Percentiles rank a stretch among this genome's conserved stretches.
Evolutionary conservation across 2,329 filamentous ascomycete species (phyloP).

Genomic region (Ophiosphaerella herpotricha): DNA sequence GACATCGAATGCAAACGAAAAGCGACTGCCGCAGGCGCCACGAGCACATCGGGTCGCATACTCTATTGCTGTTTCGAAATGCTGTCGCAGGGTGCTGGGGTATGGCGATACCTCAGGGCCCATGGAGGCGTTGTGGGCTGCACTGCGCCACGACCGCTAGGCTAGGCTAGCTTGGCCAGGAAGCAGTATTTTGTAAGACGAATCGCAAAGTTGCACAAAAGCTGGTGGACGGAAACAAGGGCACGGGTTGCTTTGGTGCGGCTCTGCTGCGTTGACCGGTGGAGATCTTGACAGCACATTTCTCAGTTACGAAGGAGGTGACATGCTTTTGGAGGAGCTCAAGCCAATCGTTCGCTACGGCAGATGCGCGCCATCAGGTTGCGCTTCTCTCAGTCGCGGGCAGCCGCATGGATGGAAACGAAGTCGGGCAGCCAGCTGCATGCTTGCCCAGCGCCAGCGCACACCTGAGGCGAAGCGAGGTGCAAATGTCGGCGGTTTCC

Average conservation of each 20-base stretch:
- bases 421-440: slow-evolving; percentile 2
- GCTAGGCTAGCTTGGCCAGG: slow-evolving; percentile 30
- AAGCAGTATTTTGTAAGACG: slow-evolving; percentile 21
- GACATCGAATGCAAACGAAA: slow-evolving; percentile 14
- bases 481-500: background rate
- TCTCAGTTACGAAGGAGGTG: slow-evolving; percentile 15
- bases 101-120: slow-evolving; percentile 28
- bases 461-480: slow-evolving; percentile 15
- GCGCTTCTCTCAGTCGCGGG: slow-evolving; percentile 15
- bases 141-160: slow-evolving; percentile 43
- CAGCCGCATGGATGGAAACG: slow-evolving; percentile 8
- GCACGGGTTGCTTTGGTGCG: slow-evolving; percentile 28
- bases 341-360: slow-evolving; percentile 38
- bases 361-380: slow-evolving; percentile 17
- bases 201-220: slow-evolving; percentile 22
- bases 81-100: background rate
- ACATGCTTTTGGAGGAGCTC: slow-evolving; percentile 22
- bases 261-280: slow-evolving; percentile 44
- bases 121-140: slow-evolving; percentile 19
- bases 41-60: background rate
- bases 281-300: slow-evolving; percentile 20
- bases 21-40: slow-evolving; percentile 10
- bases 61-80: background rate
- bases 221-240: slow-evolving; percentile 14
- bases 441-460: slow-evolving; percentile 30